Evolutionary conservation across 306 rosid genomes (phyloP).

Genomic region (Casuarina cunninghamiana): DNA sequence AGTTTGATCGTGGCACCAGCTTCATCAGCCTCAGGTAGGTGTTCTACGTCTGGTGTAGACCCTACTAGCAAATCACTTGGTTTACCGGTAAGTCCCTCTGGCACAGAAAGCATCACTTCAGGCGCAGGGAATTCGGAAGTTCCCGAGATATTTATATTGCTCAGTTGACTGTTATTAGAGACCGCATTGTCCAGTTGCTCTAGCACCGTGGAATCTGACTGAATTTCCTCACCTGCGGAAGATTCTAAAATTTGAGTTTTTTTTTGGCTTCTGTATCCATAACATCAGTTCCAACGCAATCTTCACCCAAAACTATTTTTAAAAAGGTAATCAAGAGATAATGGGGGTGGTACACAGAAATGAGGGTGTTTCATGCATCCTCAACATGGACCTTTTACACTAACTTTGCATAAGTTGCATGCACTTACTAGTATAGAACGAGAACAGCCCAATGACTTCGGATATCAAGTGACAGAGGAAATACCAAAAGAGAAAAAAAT

Average conservation of each 20-base stretch:
- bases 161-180: constrained; percentile 34
- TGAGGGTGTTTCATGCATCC: not conserved
- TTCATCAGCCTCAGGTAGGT: constrained; percentile 35
- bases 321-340: constrained; percentile 17
- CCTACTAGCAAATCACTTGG: constrained; percentile 52
- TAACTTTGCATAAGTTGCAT: not conserved
- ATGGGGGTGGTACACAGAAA: not conserved
- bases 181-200: constrained; percentile 41
- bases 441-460: not conserved
- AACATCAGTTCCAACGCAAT: constrained; percentile 32
- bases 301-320: constrained; percentile 45
- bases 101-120: constrained; percentile 69
- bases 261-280: constrained; percentile 29
- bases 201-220: constrained; percentile 39
- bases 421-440: not conserved
- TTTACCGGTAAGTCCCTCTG: constrained; percentile 43
- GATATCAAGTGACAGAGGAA: not conserved
- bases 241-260: constrained; percentile 33
- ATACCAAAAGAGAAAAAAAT: not conserved
- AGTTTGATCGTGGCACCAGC: constrained; percentile 39
- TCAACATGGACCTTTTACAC: not conserved
- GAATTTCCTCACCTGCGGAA: constrained; percentile 36
- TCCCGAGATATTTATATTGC: constrained; percentile 43
- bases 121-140: constrained; percentile 65
- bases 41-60: constrained; percentile 63